phyloP scores from a whole-genome alignment of 228 moss, liverwort and hornwort species.

The Sphagnum magellanicum region DNA sequence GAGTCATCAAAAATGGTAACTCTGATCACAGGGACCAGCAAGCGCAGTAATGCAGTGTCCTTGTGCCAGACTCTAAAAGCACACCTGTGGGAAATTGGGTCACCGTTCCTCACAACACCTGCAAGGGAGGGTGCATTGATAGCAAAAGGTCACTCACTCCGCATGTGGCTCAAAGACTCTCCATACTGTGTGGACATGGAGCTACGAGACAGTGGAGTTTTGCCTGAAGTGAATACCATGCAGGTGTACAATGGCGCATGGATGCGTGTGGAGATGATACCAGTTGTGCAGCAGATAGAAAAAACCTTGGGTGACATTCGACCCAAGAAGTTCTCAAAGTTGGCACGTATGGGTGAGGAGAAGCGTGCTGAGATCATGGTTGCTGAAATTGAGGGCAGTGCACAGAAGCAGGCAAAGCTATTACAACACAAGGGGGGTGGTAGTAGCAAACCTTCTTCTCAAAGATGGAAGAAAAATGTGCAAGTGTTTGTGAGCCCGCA shows the following conservation, averaged over 20 bases:
- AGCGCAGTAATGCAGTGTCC: constrained; percentile 60
- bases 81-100: constrained; percentile 93
- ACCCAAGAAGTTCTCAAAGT: constrained; percentile 65
- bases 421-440: background rate
- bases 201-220: constrained; percentile 43
- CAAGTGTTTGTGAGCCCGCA: too few relatives aligned
- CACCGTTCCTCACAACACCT: constrained; percentile 77
- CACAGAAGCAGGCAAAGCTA: constrained; percentile 32
- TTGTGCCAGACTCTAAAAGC: constrained; percentile 75
- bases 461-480: too few relatives aligned
- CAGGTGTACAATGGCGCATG: constrained; percentile 62
- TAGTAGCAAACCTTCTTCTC: too few relatives aligned
- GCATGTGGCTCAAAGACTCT: constrained; percentile 90
- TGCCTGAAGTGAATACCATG: constrained; percentile 77
- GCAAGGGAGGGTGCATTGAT: constrained; percentile 74
- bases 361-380: constrained; percentile 59
- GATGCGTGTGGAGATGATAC: constrained; percentile 72
- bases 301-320: constrained; percentile 63
- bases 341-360: constrained; percentile 60
- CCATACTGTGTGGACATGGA: constrained; percentile 71
- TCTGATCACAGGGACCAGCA: constrained; percentile 74
- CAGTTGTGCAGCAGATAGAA: constrained; percentile 82
- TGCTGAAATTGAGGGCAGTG: constrained; percentile 59
- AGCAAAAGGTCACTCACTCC: constrained; percentile 71
- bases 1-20: constrained; percentile 60